A percentile compares a stretch with the other conserved stretches of the same genome.
These are phyloP conservation scores for Diaporthe humulicola DNA, from an alignment of 2,329 filamentous ascomycete species.

Conservation along the genomic window DNA sequence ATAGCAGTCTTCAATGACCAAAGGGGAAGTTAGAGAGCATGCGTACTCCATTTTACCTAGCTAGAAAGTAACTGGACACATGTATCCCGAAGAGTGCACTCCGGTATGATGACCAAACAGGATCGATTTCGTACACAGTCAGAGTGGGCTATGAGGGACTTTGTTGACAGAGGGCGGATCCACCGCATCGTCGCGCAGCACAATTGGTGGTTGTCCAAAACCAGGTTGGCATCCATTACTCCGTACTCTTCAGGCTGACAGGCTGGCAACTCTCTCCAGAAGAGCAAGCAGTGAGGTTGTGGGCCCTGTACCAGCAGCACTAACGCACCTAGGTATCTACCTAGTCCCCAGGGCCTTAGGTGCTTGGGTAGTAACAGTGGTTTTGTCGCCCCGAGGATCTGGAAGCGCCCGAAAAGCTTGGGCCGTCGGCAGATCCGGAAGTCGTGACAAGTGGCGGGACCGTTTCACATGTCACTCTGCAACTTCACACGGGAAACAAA, in stretches of 20 bases:
- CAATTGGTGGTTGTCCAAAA: not conserved
- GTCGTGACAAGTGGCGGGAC: conserved; percentile 25
- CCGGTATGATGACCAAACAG: not conserved
- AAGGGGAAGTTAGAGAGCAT: no score
- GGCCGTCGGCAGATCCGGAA: conserved; percentile 34
- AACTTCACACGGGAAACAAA: conserved; percentile 7
- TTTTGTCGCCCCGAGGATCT: conserved; percentile 27
- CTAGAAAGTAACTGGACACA: not conserved
- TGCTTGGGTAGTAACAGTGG: not conserved
- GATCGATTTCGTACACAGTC: not conserved
- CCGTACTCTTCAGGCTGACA: not conserved
- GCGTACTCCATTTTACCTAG: not conserved
- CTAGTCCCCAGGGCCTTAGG: not conserved
- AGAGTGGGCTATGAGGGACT: not conserved
- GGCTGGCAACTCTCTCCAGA: not conserved
- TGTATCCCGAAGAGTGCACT: not conserved
- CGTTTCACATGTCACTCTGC: conserved; percentile 39
- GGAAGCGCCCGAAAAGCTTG: conserved; percentile 32
- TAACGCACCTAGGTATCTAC: not conserved
- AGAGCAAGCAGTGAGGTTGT: not conserved
- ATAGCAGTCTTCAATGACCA: no score
- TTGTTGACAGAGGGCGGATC: not conserved
- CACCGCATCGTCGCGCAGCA: not conserved
- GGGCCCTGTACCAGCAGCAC: not conserved
- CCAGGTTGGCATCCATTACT: not conserved